A percentile compares a stretch with the other conserved stretches of the same genome.
phyloP scores from a whole-genome alignment of 148 eudicot genomes.

The Pouteria glomerata region DNA sequence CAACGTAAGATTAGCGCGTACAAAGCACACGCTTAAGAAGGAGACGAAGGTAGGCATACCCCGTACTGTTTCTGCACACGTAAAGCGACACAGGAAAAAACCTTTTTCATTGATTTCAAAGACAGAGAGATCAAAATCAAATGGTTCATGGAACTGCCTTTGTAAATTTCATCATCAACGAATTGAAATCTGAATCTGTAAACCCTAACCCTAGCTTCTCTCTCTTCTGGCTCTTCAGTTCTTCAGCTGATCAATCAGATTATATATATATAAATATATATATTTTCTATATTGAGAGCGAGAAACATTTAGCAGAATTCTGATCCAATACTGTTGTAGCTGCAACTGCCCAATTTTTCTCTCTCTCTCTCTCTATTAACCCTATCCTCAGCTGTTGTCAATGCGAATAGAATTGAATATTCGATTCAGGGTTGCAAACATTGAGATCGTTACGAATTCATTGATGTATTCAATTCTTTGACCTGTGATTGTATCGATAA shows the following conservation, averaged over 20 bases:
- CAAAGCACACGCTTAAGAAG: rapidly evolving
- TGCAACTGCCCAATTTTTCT: background rate
- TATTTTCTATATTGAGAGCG: background rate
- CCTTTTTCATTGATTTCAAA: background rate
- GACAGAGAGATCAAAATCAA: background rate
- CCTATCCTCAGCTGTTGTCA: background rate
- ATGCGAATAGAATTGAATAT: background rate
- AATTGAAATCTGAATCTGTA: background rate
- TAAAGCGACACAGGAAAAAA: background rate
- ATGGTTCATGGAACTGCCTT: background rate
- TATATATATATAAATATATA: background rate
- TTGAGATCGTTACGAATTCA: background rate
- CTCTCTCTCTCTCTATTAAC: background rate
- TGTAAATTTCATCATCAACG: background rate
- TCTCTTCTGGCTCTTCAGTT: background rate
- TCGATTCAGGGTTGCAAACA: background rate
- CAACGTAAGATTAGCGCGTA: background rate
- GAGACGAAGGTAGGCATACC: background rate
- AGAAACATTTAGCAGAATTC: background rate
- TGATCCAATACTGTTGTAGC: too few species aligned
- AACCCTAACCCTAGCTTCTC: constrained; percentile 10
- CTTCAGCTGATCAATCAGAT: background rate
- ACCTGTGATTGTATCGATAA: background rate
- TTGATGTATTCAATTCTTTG: background rate
- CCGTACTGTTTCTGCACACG: constrained; percentile 2